phyloP scores from a whole-genome alignment of 306 rosid species.

The Fragaria iinumae region DNA sequence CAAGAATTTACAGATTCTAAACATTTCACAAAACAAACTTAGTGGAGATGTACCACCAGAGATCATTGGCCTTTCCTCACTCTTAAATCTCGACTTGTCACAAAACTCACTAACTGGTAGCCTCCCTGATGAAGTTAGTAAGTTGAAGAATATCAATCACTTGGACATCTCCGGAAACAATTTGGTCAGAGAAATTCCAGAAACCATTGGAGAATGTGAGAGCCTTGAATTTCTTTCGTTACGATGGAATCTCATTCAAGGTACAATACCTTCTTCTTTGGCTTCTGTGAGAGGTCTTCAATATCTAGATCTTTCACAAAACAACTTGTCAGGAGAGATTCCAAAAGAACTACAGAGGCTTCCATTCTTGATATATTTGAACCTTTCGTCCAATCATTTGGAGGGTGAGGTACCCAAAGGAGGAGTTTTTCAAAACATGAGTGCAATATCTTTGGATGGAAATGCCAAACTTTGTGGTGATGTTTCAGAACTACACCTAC shows the following conservation, averaged over 20 bases:
- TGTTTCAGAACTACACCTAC: too few species aligned
- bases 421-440: too few species aligned
- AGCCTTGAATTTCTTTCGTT: constrained; percentile 21
- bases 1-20: background rate
- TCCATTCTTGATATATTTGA: too few species aligned
- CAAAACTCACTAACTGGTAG: constrained; percentile 26
- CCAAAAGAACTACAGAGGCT: too few species aligned
- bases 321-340: too few species aligned
- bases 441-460: too few species aligned
- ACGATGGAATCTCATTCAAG: background rate
- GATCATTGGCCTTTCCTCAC: constrained; percentile 7
- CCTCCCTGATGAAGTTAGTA: constrained; percentile 26
- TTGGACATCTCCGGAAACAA: constrained; percentile 33
- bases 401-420: too few species aligned
- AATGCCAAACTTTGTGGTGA: too few species aligned
- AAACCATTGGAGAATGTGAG: constrained; percentile 27
- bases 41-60: constrained; percentile 33
- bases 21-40: constrained; percentile 16
- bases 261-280: constrained; percentile 27
- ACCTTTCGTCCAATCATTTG: too few species aligned
- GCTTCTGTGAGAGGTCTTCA: too few species aligned
- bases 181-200: constrained; percentile 32
- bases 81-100: constrained; percentile 28
- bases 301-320: too few species aligned
- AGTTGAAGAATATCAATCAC: background rate